Conservation (phyloP, 805 yeast genomes). For the Cyberlindnera galapagoensis region DNA sequence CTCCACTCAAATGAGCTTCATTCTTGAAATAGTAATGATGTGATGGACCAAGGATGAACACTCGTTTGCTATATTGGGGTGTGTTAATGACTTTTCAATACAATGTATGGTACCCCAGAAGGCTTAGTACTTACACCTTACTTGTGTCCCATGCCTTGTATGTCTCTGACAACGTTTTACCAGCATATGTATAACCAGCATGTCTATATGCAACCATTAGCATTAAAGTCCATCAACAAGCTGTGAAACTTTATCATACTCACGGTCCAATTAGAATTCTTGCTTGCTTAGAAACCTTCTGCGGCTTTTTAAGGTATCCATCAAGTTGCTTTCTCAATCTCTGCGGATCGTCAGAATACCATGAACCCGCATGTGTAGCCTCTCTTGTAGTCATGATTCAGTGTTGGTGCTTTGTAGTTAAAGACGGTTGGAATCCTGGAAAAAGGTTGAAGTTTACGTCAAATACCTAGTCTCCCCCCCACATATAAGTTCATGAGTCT, state of each 20-base stretch:
- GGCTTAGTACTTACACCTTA: constrained; percentile 26
- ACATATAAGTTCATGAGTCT: constrained; percentile 2
- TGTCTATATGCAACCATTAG: constrained; percentile 40
- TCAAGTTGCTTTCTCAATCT: constrained; percentile 46
- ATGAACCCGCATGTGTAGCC: constrained; percentile 77
- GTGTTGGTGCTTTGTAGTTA: background rate
- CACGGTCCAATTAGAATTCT: constrained; percentile 52
- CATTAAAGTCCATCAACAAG: background rate
- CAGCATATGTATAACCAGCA: constrained; percentile 88
- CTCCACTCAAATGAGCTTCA: constrained; percentile 47
- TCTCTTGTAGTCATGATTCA: constrained; percentile 8
- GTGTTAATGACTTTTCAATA: constrained; percentile 1
- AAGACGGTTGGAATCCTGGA: too few species aligned
- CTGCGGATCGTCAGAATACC: constrained; percentile 57
- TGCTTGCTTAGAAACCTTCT: constrained; percentile 30
- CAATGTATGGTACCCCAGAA: background rate
- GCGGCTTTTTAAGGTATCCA: constrained; percentile 32
- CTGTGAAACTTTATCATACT: constrained; percentile 11
- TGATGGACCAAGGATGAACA: constrained; percentile 87
- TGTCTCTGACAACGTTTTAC: constrained; percentile 68
- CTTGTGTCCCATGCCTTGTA: constrained; percentile 63
- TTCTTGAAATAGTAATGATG: constrained; percentile 80
- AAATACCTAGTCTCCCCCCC: background rate
- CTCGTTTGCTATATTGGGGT: constrained; percentile 36
- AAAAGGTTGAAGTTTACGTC: too few species aligned